phyloP scores from a whole-genome alignment of 371 early-diverging fungal genomes.

The Amoeboaphelidium occidentale region DNA sequence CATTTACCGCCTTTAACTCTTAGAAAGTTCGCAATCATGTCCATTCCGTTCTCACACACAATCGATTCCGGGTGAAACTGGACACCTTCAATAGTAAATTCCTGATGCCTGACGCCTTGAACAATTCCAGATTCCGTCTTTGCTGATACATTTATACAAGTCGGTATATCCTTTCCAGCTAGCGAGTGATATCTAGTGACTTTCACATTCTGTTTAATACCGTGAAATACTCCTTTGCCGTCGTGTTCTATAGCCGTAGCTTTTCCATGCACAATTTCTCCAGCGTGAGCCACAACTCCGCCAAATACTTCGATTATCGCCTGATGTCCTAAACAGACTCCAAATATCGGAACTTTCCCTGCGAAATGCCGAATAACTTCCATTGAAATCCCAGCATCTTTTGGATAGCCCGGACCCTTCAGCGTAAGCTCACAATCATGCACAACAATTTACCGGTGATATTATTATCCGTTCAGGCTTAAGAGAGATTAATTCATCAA shows the following conservation, averaged over 20 bases:
- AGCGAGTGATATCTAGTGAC: constrained; percentile 89
- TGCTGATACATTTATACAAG: not conserved
- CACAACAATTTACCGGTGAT: constrained; percentile 72
- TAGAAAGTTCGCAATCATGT: constrained; percentile 67
- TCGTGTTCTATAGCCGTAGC: constrained; percentile 66
- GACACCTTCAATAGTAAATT: constrained; percentile 71
- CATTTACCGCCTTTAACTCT: constrained; percentile 57
- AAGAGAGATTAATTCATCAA: constrained; percentile 44
- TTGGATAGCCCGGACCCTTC: constrained; percentile 67
- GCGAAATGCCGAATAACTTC: constrained; percentile 56
- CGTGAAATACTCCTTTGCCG: constrained; percentile 54
- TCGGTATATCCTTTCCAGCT: constrained; percentile 45
- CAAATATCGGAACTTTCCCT: constrained; percentile 84
- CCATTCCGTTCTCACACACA: constrained; percentile 61
- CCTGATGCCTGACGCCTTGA: constrained; percentile 80
- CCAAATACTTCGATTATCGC: constrained; percentile 85
- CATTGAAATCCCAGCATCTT: constrained; percentile 67
- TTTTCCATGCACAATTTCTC: constrained; percentile 86
- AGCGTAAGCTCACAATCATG: too few species aligned
- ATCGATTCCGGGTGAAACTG: constrained; percentile 95
- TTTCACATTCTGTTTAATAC: constrained; percentile 50
- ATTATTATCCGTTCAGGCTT: constrained; percentile 77
- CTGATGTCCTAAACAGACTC: constrained; percentile 88
- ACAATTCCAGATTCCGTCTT: constrained; percentile 58
- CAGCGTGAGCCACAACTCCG: constrained; percentile 64